Percentiles rank a stretch among this genome's conserved stretches.
These are phyloP conservation scores for Coniochaeta sp. DNA, from an alignment of 2,329 filamentous ascomycete genomes.

Conservation along the genomic window DNA sequence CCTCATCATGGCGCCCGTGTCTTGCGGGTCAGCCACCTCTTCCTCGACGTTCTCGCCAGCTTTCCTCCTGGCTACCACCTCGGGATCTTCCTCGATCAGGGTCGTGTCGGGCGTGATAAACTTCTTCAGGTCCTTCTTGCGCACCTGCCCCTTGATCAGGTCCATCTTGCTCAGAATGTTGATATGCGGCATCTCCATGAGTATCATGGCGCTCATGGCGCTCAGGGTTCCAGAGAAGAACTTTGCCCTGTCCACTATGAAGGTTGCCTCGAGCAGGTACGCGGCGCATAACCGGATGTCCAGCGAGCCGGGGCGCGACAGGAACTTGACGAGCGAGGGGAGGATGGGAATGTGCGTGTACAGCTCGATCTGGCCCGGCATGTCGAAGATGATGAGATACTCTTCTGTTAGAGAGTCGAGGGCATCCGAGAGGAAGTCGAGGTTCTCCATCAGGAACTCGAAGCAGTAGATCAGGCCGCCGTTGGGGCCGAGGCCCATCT, in stretches of 20 bases:
- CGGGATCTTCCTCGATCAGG: conserved; percentile 72
- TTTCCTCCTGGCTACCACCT: conserved; percentile 37
- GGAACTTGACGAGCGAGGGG: conserved; percentile 72
- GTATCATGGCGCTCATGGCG: conserved; percentile 98
- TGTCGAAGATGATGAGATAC: conserved; percentile 95
- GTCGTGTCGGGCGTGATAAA: conserved; percentile 83
- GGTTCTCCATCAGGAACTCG: conserved; percentile 89
- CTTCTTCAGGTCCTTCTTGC: conserved; percentile 78
- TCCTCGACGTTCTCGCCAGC: conserved; percentile 39
- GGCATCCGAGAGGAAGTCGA: conserved; percentile 82
- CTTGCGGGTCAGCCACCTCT: conserved; percentile 50
- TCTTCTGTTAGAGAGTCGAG: conserved; percentile 85
- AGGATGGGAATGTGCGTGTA: conserved; percentile 96
- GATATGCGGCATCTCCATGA: conserved; percentile 94
- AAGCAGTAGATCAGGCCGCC: conserved; percentile 94
- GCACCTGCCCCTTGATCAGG: conserved; percentile 81
- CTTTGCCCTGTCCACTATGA: conserved; percentile 91
- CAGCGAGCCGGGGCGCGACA: conserved; percentile 70
- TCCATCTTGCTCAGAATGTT: conserved; percentile 99
- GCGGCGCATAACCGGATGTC: conserved; percentile 90
- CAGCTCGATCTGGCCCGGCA: conserved; percentile 97
- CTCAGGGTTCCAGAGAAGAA: conserved; percentile 94
- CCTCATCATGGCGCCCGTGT: conserved; percentile 65
- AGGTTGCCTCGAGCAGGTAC: conserved; percentile 92
- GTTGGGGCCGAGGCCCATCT: conserved; percentile 83